These are phyloP conservation scores for Colletotrichum chrysophilum DNA, from an alignment of 2,329 filamentous ascomycete genomes.

Conservation along the genomic window DNA sequence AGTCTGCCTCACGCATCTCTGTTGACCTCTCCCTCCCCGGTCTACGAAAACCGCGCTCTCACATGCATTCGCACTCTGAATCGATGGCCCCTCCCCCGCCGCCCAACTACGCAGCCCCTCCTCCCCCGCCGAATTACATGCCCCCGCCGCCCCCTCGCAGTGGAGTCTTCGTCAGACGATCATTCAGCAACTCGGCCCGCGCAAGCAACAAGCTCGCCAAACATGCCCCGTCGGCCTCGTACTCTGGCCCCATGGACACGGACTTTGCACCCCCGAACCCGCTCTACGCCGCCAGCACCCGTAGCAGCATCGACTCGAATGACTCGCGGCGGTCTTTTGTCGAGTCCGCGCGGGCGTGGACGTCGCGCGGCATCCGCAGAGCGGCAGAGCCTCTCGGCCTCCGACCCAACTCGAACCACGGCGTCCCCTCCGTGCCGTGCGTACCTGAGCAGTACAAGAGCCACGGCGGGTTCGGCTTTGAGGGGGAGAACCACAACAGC, in stretches of 20 bases:
- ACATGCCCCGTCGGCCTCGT: slow-evolving; percentile 20
- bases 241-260: slow-evolving; percentile 1
- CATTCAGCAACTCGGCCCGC: slow-evolving; percentile 15
- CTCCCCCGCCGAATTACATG: background rate
- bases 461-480: slow-evolving; percentile 7
- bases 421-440: slow-evolving; percentile 48
- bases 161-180: slow-evolving; percentile 7
- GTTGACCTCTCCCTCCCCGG: slow-evolving; percentile 41
- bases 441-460: slow-evolving; percentile 47
- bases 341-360: slow-evolving; percentile 8
- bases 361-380: slow-evolving; percentile 9
- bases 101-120: slow-evolving; percentile 14
- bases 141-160: background rate
- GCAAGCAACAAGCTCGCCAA: slow-evolving; percentile 31
- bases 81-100: slow-evolving; percentile 29
- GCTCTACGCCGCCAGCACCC: slow-evolving; percentile 5
- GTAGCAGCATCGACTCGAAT: slow-evolving; percentile 22
- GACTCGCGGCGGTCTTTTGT: slow-evolving; percentile 13
- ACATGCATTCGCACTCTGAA: slow-evolving; percentile 25
- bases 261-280: slow-evolving; percentile 3
- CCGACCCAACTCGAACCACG: slow-evolving; percentile 50
- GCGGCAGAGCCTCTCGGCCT: slow-evolving; percentile 36
- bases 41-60: slow-evolving; percentile 32
- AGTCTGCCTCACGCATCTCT: slow-evolving; percentile 49
- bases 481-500: slow-evolving; percentile 6